Conservation (phyloP, 2,329 filamentous ascomycete genomes). For the Herpotrichia juniperi region DNA sequence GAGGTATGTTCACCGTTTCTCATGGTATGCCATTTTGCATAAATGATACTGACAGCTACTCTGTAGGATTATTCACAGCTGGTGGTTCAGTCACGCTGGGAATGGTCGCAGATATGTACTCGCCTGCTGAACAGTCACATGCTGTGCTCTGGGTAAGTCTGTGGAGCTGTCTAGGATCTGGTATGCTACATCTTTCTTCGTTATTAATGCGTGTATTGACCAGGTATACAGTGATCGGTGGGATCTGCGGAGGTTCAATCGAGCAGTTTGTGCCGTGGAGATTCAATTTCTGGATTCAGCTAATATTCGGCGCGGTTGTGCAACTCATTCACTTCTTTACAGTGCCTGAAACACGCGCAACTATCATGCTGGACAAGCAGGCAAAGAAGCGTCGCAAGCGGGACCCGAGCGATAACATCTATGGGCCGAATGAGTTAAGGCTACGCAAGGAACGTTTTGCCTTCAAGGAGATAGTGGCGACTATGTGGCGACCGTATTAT, state of each 20-base stretch:
- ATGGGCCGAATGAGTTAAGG: conserved; percentile 70
- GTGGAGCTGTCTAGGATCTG: conserved; percentile 56
- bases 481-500: conserved; percentile 69
- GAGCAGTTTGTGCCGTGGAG: conserved; percentile 71
- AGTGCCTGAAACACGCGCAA: conserved; percentile 78
- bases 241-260: conserved; percentile 79
- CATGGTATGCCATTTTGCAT: no score
- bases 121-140: conserved; percentile 67
- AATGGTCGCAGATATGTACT: conserved; percentile 68
- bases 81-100: conserved; percentile 69
- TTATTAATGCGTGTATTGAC: no score
- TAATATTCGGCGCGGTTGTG: conserved; percentile 75
- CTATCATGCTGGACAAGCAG: conserved; percentile 76
- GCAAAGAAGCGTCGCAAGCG: conserved; percentile 74
- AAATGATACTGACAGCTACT: no score
- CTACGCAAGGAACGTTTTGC: conserved; percentile 37
- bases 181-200: no score
- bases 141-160: conserved; percentile 71
- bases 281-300: conserved; percentile 83
- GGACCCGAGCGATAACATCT: conserved; percentile 55
- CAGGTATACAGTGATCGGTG: conserved; percentile 62
- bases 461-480: conserved; percentile 49
- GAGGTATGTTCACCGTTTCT: conserved; percentile 6
- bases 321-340: conserved; percentile 70
- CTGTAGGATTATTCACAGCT: conserved; percentile 55